Percentiles rank a stretch among this genome's conserved stretches.
phyloP scores from a whole-genome alignment of 2,329 filamentous ascomycete genomes.

The Aspergillus phoenicis region DNA sequence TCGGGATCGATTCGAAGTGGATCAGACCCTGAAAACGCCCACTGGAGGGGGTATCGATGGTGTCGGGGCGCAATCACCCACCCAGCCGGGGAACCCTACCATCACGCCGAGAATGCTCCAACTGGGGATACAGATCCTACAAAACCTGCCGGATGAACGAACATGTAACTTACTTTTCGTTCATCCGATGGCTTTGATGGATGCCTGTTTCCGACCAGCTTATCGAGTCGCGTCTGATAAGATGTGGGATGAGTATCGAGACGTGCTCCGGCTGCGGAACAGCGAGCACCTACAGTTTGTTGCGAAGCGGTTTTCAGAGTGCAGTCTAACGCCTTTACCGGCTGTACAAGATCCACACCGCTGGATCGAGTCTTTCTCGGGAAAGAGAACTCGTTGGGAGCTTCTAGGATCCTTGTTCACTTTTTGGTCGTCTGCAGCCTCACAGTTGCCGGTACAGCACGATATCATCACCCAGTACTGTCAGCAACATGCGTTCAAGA shows the following conservation, averaged over 20 bases:
- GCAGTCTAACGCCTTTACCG: neutral
- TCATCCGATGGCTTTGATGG: neutral
- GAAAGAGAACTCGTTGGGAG: neutral
- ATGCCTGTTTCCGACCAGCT: slow-evolving; percentile 2
- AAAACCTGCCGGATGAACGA: slow-evolving; percentile 1
- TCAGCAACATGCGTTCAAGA: neutral
- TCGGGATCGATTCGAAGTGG: slow-evolving; percentile 6
- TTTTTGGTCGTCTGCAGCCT: slow-evolving; percentile 3
- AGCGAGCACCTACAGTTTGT: neutral
- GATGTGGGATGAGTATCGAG: slow-evolving; percentile 2
- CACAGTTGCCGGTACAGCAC: neutral
- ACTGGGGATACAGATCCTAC: slow-evolving; percentile 3
- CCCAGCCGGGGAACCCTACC: neutral
- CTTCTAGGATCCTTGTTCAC: slow-evolving; percentile 2
- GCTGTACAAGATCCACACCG: neutral
- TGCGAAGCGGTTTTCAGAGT: neutral
- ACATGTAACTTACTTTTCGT: neutral
- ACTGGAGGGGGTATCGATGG: neutral
- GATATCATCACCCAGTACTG: neutral
- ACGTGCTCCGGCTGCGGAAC: neutral
- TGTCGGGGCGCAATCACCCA: neutral
- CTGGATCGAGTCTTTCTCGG: slow-evolving; percentile 8
- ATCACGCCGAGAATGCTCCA: neutral
- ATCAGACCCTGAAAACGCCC: neutral
- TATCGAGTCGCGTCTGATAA: neutral